A percentile compares a stretch with the other conserved stretches of the same genome.
phyloP scores from a whole-genome alignment of 768 basidiomycete species.

The Aureoboletus auriporus region DNA sequence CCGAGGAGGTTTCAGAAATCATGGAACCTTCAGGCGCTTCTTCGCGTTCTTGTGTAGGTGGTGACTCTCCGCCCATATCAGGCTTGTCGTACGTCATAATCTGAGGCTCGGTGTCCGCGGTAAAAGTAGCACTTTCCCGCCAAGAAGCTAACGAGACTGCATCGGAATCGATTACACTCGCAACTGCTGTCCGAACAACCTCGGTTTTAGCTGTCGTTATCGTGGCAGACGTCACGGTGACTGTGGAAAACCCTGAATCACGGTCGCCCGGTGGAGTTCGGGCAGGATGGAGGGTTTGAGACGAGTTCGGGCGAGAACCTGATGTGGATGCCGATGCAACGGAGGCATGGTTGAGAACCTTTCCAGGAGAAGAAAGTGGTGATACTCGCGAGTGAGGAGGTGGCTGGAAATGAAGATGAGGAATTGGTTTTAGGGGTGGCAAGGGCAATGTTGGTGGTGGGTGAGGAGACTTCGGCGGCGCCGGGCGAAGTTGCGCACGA shows the following conservation, averaged over 20 bases:
- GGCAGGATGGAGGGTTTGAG: constrained; percentile 16
- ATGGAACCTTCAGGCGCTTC: constrained; percentile 14
- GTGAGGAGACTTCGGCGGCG: constrained; percentile 20
- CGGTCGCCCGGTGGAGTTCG: constrained; percentile 21
- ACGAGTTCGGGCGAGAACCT: constrained; percentile 14
- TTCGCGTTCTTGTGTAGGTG: constrained; percentile 5
- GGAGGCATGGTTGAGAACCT: neutral
- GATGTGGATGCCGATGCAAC: neutral
- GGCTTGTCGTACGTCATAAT: neutral
- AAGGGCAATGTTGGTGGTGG: constrained; percentile 20
- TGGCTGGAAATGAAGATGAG: constrained; percentile 13
- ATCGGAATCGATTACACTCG: constrained; percentile 44
- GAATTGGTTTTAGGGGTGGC: constrained; percentile 18
- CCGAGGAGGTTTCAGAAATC: constrained; percentile 12
- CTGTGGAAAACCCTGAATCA: constrained; percentile 34
- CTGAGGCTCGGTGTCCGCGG: constrained; percentile 7
- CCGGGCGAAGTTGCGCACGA: constrained; percentile 26
- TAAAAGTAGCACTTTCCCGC: constrained; percentile 11
- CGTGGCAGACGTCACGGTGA: constrained; percentile 41
- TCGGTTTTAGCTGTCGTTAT: constrained; percentile 45
- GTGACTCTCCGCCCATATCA: constrained; percentile 1
- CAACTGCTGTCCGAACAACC: constrained; percentile 47
- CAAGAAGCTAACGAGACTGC: constrained; percentile 15
- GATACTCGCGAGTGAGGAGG: constrained; percentile 8
- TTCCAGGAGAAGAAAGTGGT: constrained; percentile 5